Evolutionary conservation across 805 yeast genomes (phyloP).

Genomic region (Phaffomyces thermotolerans): DNA sequence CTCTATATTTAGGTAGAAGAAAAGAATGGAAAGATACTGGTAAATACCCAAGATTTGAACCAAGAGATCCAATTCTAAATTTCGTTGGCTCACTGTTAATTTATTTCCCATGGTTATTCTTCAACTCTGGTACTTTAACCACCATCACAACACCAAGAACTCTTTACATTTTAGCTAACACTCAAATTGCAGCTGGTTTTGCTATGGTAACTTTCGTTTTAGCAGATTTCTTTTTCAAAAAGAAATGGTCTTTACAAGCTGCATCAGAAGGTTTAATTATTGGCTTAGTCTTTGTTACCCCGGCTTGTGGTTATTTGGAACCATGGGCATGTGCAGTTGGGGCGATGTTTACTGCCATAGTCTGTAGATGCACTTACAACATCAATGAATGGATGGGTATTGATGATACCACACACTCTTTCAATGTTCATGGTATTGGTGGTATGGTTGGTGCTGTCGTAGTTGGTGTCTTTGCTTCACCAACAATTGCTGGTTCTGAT

Average conservation of each 20-base stretch:
- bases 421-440: conserved; percentile 97
- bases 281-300: conserved; percentile 97
- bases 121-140: conserved; percentile 80
- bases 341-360: conserved; percentile 70
- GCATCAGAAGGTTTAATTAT: conserved; percentile 91
- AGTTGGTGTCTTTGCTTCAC: conserved; percentile 80
- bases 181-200: conserved; percentile 81
- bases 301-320: conserved; percentile 85
- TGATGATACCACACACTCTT: conserved; percentile 88
- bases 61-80: conserved; percentile 87
- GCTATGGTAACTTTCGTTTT: conserved; percentile 87
- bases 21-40: conserved; percentile 33
- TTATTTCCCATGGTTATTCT: conserved; percentile 95
- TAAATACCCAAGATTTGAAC: conserved; percentile 62
- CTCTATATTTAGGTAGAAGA: conserved; percentile 77
- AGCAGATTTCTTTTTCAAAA: conserved; percentile 75
- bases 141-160: conserved; percentile 76
- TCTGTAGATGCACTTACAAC: conserved; percentile 83
- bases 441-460: conserved; percentile 84
- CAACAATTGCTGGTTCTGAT: conserved; percentile 83
- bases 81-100: conserved; percentile 80
- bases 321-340: conserved; percentile 85
- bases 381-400: conserved; percentile 69
- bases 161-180: conserved; percentile 83
- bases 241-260: conserved; percentile 89